Percentiles rank a stretch among this genome's conserved stretches.
Conservation (phyloP, 192 early-diverging fungal genomes). For the Funneliformis geosporum region DNA sequence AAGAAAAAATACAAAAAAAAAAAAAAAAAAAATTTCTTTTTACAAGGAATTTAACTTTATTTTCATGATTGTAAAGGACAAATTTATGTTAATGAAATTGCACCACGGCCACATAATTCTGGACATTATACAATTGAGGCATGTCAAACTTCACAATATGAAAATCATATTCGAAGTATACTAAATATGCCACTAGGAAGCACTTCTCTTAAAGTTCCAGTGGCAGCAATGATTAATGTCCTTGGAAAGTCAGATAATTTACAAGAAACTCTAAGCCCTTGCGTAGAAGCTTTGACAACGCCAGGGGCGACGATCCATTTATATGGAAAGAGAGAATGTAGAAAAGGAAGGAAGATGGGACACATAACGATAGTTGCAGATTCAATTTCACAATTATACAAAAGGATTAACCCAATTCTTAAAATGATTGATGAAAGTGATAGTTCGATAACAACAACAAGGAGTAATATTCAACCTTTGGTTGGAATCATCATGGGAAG, state of each 20-base stretch:
- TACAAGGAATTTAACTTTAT: background rate
- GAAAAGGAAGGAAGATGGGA: constrained; percentile 94
- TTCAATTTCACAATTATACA: constrained; percentile 76
- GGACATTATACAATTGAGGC: constrained; percentile 99
- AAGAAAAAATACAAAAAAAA: background rate
- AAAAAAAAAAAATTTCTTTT: background rate
- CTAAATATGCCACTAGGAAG: constrained; percentile 88
- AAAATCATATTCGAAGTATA: constrained; percentile 91
- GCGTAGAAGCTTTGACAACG: constrained; percentile 68
- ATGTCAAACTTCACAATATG: constrained; percentile 96
- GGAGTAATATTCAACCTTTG: constrained; percentile 57
- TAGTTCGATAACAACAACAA: constrained; percentile 40
- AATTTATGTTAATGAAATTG: constrained; percentile 95
- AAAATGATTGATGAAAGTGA: constrained; percentile 60
- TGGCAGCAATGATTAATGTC: constrained; percentile 94
- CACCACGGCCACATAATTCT: constrained; percentile 98
- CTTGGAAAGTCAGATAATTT: constrained; percentile 71
- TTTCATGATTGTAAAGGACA: constrained; percentile 45
- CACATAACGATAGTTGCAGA: constrained; percentile 94
- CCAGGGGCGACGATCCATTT: constrained; percentile 90
- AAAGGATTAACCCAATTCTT: constrained; percentile 63
- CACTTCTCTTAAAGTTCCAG: constrained; percentile 86
- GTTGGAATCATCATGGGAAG: constrained; percentile 99
- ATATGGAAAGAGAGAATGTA: constrained; percentile 92
- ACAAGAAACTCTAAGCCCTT: constrained; percentile 64